Conservation (phyloP, 352 stramenopile genomes). For the Pythium phragmiticola region DNA sequence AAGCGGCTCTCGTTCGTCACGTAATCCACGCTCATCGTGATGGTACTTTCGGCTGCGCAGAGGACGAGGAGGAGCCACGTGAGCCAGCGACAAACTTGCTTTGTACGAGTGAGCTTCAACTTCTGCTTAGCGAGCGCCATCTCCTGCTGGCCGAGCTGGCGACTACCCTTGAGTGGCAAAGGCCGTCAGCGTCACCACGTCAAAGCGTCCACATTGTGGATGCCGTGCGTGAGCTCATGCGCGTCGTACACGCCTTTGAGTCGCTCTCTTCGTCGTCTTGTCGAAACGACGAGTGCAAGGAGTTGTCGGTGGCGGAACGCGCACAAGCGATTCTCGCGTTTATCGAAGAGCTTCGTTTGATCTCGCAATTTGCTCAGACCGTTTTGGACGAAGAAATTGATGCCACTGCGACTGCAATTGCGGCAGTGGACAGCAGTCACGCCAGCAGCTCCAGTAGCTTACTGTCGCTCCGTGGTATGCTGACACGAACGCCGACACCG, state of each 20-base stretch:
- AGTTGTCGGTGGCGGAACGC: not conserved
- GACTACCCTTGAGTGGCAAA: constrained; percentile 5
- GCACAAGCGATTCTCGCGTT: constrained; percentile 45
- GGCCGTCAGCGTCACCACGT: not conserved
- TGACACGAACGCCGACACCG: constrained; percentile 37
- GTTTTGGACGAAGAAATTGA: constrained; percentile 55
- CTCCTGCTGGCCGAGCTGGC: constrained; percentile 7
- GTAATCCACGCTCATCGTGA: not conserved
- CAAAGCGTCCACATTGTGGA: constrained; percentile 19
- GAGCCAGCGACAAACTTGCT: constrained; percentile 10
- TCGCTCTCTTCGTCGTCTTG: constrained; percentile 10
- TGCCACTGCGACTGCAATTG: not conserved
- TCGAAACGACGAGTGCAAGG: not conserved
- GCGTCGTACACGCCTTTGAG: constrained; percentile 19
- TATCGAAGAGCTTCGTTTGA: constrained; percentile 52
- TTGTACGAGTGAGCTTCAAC: not conserved
- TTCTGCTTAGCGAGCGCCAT: constrained; percentile 15
- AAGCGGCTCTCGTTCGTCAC: constrained; percentile 8
- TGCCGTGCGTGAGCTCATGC: constrained; percentile 20
- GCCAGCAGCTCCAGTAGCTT: constrained; percentile 50
- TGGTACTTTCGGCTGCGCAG: not conserved
- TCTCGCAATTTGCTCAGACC: constrained; percentile 59
- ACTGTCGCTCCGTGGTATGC: constrained; percentile 17
- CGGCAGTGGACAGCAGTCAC: constrained; percentile 30
- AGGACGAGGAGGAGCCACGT: not conserved